Conservation (phyloP, 31 red algal species). For the Bonnemaisonia californica region DNA sequence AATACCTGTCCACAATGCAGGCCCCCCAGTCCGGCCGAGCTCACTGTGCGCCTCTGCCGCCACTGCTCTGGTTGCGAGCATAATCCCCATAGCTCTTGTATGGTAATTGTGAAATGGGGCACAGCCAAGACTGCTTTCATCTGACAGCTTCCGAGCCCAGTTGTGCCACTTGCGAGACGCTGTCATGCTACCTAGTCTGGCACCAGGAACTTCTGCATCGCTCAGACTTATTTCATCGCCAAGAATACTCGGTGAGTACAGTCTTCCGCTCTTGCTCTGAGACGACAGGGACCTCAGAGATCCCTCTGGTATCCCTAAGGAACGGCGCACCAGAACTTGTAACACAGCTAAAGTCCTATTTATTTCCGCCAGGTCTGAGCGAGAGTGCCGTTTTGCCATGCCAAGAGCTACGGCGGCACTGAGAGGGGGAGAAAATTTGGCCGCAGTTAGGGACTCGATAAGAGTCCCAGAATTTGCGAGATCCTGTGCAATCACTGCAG, state of each 20-base stretch:
- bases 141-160: constrained; percentile 56
- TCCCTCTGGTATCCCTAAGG: constrained; percentile 43
- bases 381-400: constrained; percentile 52
- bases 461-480: constrained; percentile 54
- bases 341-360: constrained; percentile 61
- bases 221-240: constrained; percentile 45
- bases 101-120: constrained; percentile 71
- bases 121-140: constrained; percentile 43
- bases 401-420: constrained; percentile 59
- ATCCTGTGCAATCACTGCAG: constrained; percentile 52
- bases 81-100: constrained; percentile 62
- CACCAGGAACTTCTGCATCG: constrained; percentile 46
- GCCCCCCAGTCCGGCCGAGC: constrained; percentile 62
- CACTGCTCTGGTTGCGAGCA: constrained; percentile 52
- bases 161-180: constrained; percentile 20
- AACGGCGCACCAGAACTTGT: constrained; percentile 51
- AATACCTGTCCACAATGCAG: constrained; percentile 59
- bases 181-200: constrained; percentile 18
- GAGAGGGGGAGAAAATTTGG: constrained; percentile 38
- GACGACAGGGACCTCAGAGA: constrained; percentile 25
- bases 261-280: constrained; percentile 48
- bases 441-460: constrained; percentile 61
- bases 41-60: constrained; percentile 68
- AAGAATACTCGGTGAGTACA: constrained; percentile 36
- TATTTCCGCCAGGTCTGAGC: constrained; percentile 72